Evolutionary conservation across 2,329 filamentous ascomycete genomes (phyloP).

Genomic region (Trichophaea hybrida): DNA sequence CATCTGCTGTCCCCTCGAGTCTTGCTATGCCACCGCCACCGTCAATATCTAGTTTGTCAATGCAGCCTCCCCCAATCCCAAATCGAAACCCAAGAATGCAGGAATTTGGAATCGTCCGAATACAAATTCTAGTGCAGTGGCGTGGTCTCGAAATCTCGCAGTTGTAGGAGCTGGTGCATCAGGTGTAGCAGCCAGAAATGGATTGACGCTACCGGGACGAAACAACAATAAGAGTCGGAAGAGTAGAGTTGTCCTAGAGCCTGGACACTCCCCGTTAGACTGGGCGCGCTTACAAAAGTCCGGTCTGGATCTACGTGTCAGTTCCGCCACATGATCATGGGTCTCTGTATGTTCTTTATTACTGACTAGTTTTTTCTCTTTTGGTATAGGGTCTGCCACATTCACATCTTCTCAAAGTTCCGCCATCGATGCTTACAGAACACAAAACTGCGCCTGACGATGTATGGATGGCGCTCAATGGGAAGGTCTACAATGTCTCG

Average conservation of each 20-base stretch:
- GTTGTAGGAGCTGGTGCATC: slow-evolving; percentile 23
- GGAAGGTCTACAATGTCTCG: slow-evolving; percentile 85
- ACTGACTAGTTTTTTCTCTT: slow-evolving; percentile 3
- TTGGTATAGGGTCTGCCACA: slow-evolving; percentile 12
- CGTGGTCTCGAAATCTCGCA: slow-evolving; percentile 27
- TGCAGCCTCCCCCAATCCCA: slow-evolving; percentile 30
- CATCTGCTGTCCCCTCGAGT: slow-evolving; percentile 27
- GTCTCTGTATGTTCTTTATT: background rate
- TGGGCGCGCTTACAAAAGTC: slow-evolving; percentile 47
- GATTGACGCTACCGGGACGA: slow-evolving; percentile 12
- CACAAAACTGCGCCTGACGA: slow-evolving; percentile 72
- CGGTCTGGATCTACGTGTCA: slow-evolving; percentile 19
- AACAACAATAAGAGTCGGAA: slow-evolving; percentile 38
- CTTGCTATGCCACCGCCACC: slow-evolving; percentile 13
- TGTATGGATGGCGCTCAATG: slow-evolving; percentile 80
- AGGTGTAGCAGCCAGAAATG: slow-evolving; percentile 19
- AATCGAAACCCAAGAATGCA: slow-evolving; percentile 28
- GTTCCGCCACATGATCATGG: background rate
- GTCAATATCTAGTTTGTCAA: slow-evolving; percentile 21
- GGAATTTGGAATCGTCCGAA: background rate
- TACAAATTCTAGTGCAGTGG: slow-evolving; percentile 11
- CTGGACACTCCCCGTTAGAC: slow-evolving; percentile 87
- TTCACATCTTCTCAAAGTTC: slow-evolving; percentile 50
- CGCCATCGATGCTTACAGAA: slow-evolving; percentile 61
- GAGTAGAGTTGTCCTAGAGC: slow-evolving; percentile 61